phyloP scores from a whole-genome alignment of 2,329 filamentous ascomycete genomes.

The Talaromyces islandicus region DNA sequence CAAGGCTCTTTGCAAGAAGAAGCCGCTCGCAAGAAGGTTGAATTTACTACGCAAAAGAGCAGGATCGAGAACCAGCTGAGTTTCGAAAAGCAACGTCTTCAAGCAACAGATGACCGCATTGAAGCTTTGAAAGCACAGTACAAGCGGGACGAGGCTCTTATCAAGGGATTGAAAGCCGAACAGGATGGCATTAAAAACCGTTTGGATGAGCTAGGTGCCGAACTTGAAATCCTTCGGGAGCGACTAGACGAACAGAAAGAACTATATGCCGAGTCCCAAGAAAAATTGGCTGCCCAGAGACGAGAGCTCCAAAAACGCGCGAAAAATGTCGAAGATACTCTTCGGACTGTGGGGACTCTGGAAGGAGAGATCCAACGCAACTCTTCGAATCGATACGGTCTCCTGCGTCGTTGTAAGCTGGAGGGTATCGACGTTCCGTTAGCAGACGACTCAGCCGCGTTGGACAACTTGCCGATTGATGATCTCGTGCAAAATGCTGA shows the following conservation, averaged over 20 bases:
- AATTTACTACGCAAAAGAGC: slow-evolving; percentile 74
- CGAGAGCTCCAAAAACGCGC: slow-evolving; percentile 75
- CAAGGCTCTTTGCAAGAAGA: slow-evolving; percentile 91
- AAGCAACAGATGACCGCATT: slow-evolving; percentile 64
- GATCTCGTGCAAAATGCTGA: slow-evolving; percentile 68
- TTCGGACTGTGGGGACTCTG: slow-evolving; percentile 70
- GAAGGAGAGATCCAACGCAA: slow-evolving; percentile 84
- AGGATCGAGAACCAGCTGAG: slow-evolving; percentile 55
- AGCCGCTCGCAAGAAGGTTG: slow-evolving; percentile 75
- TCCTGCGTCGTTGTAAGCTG: slow-evolving; percentile 83
- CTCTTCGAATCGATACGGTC: slow-evolving; percentile 72
- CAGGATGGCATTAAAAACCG: slow-evolving; percentile 69
- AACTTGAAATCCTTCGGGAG: slow-evolving; percentile 70
- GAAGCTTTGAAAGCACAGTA: slow-evolving; percentile 61
- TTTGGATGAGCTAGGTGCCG: slow-evolving; percentile 66
- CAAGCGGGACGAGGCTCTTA: slow-evolving; percentile 60
- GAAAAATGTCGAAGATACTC: slow-evolving; percentile 70
- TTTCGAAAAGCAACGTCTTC: slow-evolving; percentile 65
- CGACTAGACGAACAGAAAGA: slow-evolving; percentile 63
- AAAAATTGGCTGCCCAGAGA: slow-evolving; percentile 72
- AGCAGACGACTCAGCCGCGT: slow-evolving; percentile 58
- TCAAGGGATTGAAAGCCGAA: slow-evolving; percentile 64
- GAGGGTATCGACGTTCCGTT: slow-evolving; percentile 88
- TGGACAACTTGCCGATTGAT: slow-evolving; percentile 83
- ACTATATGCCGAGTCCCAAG: slow-evolving; percentile 62